Evolutionary conservation across 805 yeast genomes (phyloP).

Genomic region (Metschnikowia sp.): DNA sequence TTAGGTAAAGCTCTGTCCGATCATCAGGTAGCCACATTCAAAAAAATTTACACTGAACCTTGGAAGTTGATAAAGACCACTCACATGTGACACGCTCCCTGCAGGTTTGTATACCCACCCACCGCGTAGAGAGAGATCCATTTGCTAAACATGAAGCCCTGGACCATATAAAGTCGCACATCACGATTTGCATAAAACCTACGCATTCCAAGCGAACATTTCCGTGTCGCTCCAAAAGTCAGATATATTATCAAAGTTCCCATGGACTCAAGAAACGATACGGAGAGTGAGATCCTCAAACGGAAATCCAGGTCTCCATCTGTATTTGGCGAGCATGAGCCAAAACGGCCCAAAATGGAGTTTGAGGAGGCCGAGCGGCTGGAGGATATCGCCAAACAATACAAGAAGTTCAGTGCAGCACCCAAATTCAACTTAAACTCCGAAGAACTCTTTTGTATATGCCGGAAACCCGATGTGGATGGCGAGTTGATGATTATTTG

Average conservation of each 20-base stretch:
- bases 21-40: too few species aligned
- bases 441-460: slow-evolving; percentile 71
- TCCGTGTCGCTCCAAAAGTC: too few species aligned
- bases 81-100: too few species aligned
- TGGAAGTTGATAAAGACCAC: too few species aligned
- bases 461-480: slow-evolving; percentile 75
- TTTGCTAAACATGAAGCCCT: too few species aligned
- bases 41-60: too few species aligned
- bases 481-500: slow-evolving; percentile 85
- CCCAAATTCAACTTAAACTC: slow-evolving; percentile 46
- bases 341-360: slow-evolving; percentile 11
- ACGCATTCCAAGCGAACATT: too few species aligned
- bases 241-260: background rate
- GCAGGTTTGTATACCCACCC: too few species aligned
- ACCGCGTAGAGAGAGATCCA: too few species aligned
- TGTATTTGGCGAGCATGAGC: slow-evolving; percentile 6
- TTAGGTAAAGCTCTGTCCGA: too few species aligned
- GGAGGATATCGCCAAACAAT: slow-evolving; percentile 36
- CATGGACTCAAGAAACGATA: slow-evolving; percentile 3
- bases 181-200: too few species aligned
- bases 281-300: slow-evolving; percentile 4
- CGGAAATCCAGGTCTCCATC: slow-evolving; percentile 17
- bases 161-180: too few species aligned
- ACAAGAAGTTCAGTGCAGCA: slow-evolving; percentile 31
- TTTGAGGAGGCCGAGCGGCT: slow-evolving; percentile 21